Percentiles rank a stretch among this genome's conserved stretches.
Evolutionary conservation across 768 basidiomycete genomes (phyloP).

Genomic region (Leccinellum rugosiceps): DNA sequence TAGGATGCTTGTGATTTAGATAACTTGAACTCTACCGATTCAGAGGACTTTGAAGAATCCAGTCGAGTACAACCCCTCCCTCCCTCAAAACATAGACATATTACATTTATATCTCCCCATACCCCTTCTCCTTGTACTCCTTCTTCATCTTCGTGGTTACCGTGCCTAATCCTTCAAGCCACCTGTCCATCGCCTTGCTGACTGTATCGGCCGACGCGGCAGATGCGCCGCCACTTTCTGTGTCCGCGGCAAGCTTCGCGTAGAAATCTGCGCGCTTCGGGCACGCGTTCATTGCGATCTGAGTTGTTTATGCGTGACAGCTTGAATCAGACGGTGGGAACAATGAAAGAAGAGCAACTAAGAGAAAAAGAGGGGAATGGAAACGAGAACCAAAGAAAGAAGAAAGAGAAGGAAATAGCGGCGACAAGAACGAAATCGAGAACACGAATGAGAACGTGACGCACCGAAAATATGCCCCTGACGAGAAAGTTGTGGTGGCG

Average conservation of each 20-base stretch:
- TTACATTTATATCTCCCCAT: conserved; percentile 39
- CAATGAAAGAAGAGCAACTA: not conserved
- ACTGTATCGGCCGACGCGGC: conserved; percentile 47
- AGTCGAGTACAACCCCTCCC: no score
- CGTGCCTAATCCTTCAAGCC: conserved; percentile 57
- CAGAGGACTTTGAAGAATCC: no score
- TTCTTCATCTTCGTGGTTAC: conserved; percentile 48
- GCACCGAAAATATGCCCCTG: conserved; percentile 52
- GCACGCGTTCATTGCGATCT: conserved; percentile 58
- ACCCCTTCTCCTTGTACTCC: conserved; percentile 55
- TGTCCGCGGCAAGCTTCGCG: conserved; percentile 53
- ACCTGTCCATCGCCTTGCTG: conserved; percentile 49
- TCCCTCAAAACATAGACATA: no score
- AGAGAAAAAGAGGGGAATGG: not conserved
- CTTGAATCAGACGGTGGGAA: not conserved
- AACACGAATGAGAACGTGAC: conserved; percentile 37
- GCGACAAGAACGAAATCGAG: not conserved
- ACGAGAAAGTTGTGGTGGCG: conserved; percentile 80
- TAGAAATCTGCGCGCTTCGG: conserved; percentile 61
- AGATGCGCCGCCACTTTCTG: conserved; percentile 45
- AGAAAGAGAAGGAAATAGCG: not conserved
- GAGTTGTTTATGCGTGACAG: conserved; percentile 18
- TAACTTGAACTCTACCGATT: no score
- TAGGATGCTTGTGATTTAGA: no score
- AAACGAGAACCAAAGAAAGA: no score